These are phyloP conservation scores for Alternaria brassicae DNA, from an alignment of 2,329 filamentous ascomycete species.

Conservation along the genomic window DNA sequence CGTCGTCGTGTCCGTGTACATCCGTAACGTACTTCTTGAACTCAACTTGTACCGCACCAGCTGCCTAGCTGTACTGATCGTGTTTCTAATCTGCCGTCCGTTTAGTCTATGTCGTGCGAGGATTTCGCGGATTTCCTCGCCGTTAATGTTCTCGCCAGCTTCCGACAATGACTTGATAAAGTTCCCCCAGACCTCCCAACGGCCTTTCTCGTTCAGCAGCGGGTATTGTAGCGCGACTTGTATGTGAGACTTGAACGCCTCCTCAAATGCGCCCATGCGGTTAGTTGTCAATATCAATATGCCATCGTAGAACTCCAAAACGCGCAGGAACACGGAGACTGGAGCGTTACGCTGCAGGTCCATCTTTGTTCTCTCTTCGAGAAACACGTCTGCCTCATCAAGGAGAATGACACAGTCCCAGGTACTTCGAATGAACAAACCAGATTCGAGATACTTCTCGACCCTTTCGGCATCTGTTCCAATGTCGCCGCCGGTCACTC, in stretches of 20 bases:
- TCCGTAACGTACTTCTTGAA: neutral
- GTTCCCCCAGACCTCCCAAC: neutral
- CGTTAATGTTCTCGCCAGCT: neutral
- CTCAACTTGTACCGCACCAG: neutral
- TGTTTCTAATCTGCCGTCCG: neutral
- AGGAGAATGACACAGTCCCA: slow-evolving; percentile 59
- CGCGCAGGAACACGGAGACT: slow-evolving; percentile 40
- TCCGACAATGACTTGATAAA: neutral
- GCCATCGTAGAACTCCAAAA: slow-evolving; percentile 53
- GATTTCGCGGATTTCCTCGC: neutral
- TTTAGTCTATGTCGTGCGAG: neutral
- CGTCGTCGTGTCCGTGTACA: neutral
- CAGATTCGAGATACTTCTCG: slow-evolving; percentile 3
- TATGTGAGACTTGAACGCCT: slow-evolving; percentile 46
- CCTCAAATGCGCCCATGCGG: slow-evolving; percentile 48
- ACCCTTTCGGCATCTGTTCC: slow-evolving; percentile 11
- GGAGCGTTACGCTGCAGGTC: slow-evolving; percentile 29
- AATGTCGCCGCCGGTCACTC: slow-evolving; percentile 11
- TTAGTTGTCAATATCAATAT: slow-evolving; percentile 56
- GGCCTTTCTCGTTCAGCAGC: neutral
- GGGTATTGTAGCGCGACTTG: slow-evolving; percentile 4
- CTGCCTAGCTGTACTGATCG: neutral
- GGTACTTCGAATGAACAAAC: neutral
- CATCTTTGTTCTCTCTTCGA: slow-evolving; percentile 54
- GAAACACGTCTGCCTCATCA: slow-evolving; percentile 58